Percentiles rank a stretch among this genome's conserved stretches.
Evolutionary conservation across 2,329 filamentous ascomycete species (phyloP).

Genomic region (Thielaviopsis ethacetica): DNA sequence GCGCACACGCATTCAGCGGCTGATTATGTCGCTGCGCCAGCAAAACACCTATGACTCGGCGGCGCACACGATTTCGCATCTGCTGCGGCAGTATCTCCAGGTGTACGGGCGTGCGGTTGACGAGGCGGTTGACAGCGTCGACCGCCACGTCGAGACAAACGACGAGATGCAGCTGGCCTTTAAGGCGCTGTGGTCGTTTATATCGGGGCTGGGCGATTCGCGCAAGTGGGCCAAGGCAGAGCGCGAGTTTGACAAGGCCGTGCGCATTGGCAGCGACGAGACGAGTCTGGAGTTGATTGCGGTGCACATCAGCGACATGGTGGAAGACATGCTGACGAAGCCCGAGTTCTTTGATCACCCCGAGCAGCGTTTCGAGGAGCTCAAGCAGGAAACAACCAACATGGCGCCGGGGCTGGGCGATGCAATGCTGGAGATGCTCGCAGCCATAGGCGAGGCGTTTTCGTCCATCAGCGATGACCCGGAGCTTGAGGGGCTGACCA

Average conservation of each 20-base stretch:
- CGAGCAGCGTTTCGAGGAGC: slow-evolving; percentile 34
- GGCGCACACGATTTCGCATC: slow-evolving; percentile 57
- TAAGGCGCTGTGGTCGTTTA: slow-evolving; percentile 62
- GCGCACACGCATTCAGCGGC: slow-evolving; percentile 53
- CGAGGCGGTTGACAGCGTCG: slow-evolving; percentile 47
- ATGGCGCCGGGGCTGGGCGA: slow-evolving; percentile 28
- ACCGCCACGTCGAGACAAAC: slow-evolving; percentile 59
- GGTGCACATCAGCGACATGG: slow-evolving; percentile 51
- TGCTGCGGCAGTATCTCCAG: slow-evolving; percentile 64
- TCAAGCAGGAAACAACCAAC: slow-evolving; percentile 41
- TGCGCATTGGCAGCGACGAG: slow-evolving; percentile 60
- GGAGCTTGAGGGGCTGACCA: slow-evolving; percentile 52
- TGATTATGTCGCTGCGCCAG: slow-evolving; percentile 62
- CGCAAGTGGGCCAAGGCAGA: slow-evolving; percentile 64
- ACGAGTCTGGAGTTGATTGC: slow-evolving; percentile 70
- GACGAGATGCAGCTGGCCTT: slow-evolving; percentile 58
- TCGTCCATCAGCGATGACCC: slow-evolving; percentile 53
- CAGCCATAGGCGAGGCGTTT: slow-evolving; percentile 27
- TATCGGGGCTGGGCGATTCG: slow-evolving; percentile 63
- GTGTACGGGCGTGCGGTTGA: slow-evolving; percentile 60
- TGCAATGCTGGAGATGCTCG: background rate
- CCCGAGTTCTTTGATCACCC: slow-evolving; percentile 71
- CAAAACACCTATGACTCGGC: slow-evolving; percentile 74
- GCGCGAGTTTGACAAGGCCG: slow-evolving; percentile 47
- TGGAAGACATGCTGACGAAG: slow-evolving; percentile 72